Evolutionary conservation across 345 rosid genomes (phyloP).

Genomic region (Mangifera indica): DNA sequence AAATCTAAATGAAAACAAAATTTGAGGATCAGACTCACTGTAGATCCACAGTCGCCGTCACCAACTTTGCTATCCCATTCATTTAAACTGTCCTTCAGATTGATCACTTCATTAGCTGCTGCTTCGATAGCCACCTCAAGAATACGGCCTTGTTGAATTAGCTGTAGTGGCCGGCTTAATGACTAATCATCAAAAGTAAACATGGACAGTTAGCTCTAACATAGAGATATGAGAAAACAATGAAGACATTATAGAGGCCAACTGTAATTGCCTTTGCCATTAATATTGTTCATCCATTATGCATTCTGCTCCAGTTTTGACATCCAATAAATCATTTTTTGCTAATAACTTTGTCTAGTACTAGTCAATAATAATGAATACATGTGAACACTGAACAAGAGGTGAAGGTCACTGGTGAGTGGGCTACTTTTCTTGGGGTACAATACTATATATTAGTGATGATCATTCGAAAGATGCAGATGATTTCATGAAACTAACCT

Average conservation of each 20-base stretch:
- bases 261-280: background rate
- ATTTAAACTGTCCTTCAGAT: slow-evolving; percentile 69
- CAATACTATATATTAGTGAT: slow-evolving; percentile 1
- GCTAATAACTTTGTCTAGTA: background rate
- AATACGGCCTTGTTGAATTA: slow-evolving; percentile 59
- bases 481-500: slow-evolving; percentile 41
- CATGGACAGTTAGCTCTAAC: slow-evolving; percentile 16
- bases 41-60: slow-evolving; percentile 98
- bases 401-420: background rate
- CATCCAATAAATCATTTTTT: background rate
- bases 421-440: background rate
- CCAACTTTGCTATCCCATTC: slow-evolving; percentile 98
- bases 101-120: slow-evolving; percentile 64
- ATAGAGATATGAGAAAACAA: background rate
- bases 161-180: slow-evolving; percentile 55
- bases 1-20: slow-evolving; percentile 11
- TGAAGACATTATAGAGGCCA: background rate
- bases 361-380: background rate
- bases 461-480: slow-evolving; percentile 3
- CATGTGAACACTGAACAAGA: background rate
- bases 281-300: background rate
- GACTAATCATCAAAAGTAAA: slow-evolving; percentile 46
- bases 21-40: slow-evolving; percentile 51
- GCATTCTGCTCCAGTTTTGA: background rate
- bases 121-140: slow-evolving; percentile 89